Evolutionary conservation across 257 asterid species (phyloP).

Genomic region (Nicotiana tomentosiformis): DNA sequence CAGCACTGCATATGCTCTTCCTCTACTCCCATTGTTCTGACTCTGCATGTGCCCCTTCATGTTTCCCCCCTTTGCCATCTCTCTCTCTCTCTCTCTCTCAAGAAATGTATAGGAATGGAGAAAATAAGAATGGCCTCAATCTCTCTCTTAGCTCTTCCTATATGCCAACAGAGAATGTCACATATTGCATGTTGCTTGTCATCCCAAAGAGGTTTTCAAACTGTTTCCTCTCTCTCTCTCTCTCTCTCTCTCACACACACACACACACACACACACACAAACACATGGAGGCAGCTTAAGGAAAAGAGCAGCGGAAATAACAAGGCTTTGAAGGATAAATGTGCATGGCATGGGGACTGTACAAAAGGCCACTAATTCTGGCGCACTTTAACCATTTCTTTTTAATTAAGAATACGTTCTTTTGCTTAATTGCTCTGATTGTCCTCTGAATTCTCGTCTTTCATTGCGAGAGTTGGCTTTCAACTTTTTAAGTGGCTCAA

Average conservation of each 20-base stretch:
- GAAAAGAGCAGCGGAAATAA: neutral
- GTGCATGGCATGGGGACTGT: neutral
- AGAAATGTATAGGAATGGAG: neutral
- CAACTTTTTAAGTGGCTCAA: neutral
- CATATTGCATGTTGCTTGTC: slow-evolving; percentile 8
- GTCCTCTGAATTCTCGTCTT: neutral
- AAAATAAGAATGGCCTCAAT: neutral
- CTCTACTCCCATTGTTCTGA: slow-evolving; percentile 26
- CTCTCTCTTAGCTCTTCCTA: slow-evolving; percentile 14
- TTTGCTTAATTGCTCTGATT: neutral
- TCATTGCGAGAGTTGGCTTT: neutral
- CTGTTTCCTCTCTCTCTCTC: slow-evolving; percentile 6
- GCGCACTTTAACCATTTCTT: neutral
- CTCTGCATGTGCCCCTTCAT: slow-evolving; percentile 11
- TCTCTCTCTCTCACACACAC: neutral
- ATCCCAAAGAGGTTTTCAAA: slow-evolving; percentile 25
- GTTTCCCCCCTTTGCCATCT: slow-evolving; percentile 6
- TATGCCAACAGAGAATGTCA: slow-evolving; percentile 1
- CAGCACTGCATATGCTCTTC: slow-evolving; percentile 34
- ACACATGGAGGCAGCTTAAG: neutral
- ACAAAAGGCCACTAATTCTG: neutral
- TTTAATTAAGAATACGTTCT: neutral
- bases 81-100: slow-evolving; percentile 12
- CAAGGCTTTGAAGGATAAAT: neutral
- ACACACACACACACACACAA: neutral